These are phyloP conservation scores for Auricularia sp. DNA, from an alignment of 768 basidiomycete genomes.

Conservation along the genomic window DNA sequence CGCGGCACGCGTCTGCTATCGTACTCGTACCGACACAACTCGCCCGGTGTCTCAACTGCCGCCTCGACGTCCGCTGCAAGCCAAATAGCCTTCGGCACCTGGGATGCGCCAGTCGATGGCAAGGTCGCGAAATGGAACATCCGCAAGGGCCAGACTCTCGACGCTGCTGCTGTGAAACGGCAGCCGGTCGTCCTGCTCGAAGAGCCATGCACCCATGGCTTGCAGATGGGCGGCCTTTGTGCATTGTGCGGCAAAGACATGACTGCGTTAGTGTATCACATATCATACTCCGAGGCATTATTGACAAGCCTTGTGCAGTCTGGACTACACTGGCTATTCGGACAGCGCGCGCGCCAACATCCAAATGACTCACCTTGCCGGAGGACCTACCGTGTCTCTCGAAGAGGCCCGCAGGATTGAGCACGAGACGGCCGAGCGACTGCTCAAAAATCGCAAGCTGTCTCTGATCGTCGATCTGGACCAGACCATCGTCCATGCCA, in stretches of 20 bases:
- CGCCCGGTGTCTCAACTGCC: constrained; percentile 16
- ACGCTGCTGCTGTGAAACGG: constrained; percentile 47
- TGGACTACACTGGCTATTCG: constrained; percentile 82
- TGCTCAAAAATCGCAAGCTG: constrained; percentile 67
- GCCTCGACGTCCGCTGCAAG: constrained; percentile 35
- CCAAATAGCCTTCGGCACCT: constrained; percentile 61
- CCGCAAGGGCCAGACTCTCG: constrained; percentile 53
- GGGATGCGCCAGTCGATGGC: constrained; percentile 85
- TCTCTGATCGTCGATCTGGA: constrained; percentile 97
- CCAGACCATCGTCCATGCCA: constrained; percentile 97
- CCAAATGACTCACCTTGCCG: constrained; percentile 89
- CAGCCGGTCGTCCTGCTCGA: constrained; percentile 54
- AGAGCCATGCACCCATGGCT: constrained; percentile 94
- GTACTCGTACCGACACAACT: constrained; percentile 64
- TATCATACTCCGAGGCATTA: background rate
- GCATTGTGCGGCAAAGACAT: constrained; percentile 93
- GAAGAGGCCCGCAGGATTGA: constrained; percentile 90
- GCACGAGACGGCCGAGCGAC: constrained; percentile 65
- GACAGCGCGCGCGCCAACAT: constrained; percentile 81
- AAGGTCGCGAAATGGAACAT: constrained; percentile 62
- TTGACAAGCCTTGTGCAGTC: constrained; percentile 29
- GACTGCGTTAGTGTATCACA: constrained; percentile 53
- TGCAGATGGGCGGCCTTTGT: constrained; percentile 87
- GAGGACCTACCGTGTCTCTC: constrained; percentile 83
- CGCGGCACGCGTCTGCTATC: constrained; percentile 75